Evolutionary conservation across 768 basidiomycete genomes (phyloP), one percentile per base, ranked within the genome.

Genomic region (Russula vinacea): DNA sequence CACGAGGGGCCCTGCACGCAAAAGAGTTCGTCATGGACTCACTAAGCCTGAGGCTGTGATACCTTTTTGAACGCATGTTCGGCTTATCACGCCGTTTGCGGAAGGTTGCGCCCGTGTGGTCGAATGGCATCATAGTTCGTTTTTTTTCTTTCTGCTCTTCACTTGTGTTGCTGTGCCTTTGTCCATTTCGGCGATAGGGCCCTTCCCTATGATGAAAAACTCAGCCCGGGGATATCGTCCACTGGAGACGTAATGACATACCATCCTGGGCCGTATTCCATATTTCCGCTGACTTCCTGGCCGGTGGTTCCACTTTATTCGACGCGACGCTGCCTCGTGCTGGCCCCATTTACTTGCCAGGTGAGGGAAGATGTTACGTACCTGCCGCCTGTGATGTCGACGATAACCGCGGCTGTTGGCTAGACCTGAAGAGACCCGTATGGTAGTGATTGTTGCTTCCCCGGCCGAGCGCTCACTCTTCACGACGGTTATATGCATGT

Each of bases 41-140:
- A 58, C 50, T 52, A 44, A 37, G 29, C n/a, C 51, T 29, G 32
- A 29, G 63, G 10, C 53, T 52, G 63, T 50, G 63, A 42, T 49
- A 22, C 19, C 37, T 35, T 22, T 26, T 32, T 26, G 52, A 37
- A 47, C 14, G 42, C 44, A 39, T 47, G 5, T 37, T 54, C 22
- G 39, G 47, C 61, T 55, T 40, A 55, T 55, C 58, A 8, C 24
- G 52, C 32, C 39, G 22, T 35, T 60, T 64, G 17, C 39, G 63
- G 63, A 60, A 60, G 47, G 53, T 50, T n/a, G 53, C 29, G 52
- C 53, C 63, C 58, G 32, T 47, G n/a, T 45, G n/a, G n/a, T 26
- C 44, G 14, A n/a, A 55, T 64, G 32, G 58, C 58, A 50, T 64
- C 63, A 56, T 60, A 52, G 11, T 42, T n/a, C n/a, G n/a, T n/a